These are phyloP conservation scores for Spergularia bocconei DNA, from an alignment of 148 eudicot species.

Conservation along the genomic window DNA sequence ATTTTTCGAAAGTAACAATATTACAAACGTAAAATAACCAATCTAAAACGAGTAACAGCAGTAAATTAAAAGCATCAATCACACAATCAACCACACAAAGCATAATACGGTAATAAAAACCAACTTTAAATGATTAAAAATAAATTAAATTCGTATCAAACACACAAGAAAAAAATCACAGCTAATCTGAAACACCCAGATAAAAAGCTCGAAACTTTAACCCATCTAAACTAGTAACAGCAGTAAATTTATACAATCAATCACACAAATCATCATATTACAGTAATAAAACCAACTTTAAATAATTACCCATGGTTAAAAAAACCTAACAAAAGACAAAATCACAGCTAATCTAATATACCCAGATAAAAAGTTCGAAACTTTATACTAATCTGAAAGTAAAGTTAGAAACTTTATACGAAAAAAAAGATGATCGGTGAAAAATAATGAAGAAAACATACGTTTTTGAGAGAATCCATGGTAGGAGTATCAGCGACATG, in stretches of 20 bases:
- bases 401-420: background rate
- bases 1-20: background rate
- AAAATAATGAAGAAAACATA: background rate
- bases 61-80: background rate
- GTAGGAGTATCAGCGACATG: slow-evolving; percentile 67
- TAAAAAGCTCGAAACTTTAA: background rate
- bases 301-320: background rate
- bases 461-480: slow-evolving; percentile 75
- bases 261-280: background rate
- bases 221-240: background rate
- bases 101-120: too few relatives aligned
- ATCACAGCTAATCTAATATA: background rate
- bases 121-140: background rate
- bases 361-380: background rate
- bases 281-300: background rate
- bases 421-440: background rate
- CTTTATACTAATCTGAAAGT: background rate
- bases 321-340: background rate
- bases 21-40: background rate
- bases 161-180: background rate
- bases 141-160: background rate
- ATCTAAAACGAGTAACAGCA: background rate
- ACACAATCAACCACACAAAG: background rate
- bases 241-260: background rate
- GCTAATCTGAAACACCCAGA: background rate